phyloP scores from a whole-genome alignment of 331 rosid genomes.

The Quercus phellos region DNA sequence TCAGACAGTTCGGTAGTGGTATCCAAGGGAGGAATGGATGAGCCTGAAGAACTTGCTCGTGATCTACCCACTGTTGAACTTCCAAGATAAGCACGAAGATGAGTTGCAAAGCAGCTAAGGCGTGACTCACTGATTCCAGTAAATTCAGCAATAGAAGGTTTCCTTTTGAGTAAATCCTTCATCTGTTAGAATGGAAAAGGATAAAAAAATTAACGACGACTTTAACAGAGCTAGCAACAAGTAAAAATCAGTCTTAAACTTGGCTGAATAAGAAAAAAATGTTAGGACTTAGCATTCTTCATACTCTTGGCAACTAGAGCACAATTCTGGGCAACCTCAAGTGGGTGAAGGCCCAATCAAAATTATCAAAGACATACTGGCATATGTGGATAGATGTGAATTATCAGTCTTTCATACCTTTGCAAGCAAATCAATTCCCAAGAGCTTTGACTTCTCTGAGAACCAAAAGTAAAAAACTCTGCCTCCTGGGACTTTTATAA shows the following conservation, averaged over 20 bases:
- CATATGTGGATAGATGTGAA: neutral
- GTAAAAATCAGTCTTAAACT: neutral
- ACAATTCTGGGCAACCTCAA: neutral
- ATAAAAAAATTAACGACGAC: neutral
- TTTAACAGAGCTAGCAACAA: neutral
- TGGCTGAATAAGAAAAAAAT: neutral
- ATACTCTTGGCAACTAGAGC: neutral
- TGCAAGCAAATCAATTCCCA: constrained; percentile 75
- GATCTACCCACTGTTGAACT: constrained; percentile 52
- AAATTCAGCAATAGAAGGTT: constrained; percentile 77
- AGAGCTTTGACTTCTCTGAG: constrained; percentile 82
- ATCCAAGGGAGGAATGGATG: constrained; percentile 18
- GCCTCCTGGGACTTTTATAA: constrained; percentile 43
- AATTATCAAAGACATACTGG: neutral
- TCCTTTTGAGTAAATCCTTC: constrained; percentile 72
- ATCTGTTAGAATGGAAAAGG: constrained; percentile 40
- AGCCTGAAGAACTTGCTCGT: constrained; percentile 30
- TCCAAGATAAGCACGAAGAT: constrained; percentile 84
- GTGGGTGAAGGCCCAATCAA: neutral
- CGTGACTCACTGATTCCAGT: constrained; percentile 92
- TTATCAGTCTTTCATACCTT: constrained; percentile 46
- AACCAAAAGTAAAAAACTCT: constrained; percentile 72
- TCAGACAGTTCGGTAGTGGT: constrained; percentile 24
- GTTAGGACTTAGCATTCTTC: neutral
- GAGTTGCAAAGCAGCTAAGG: constrained; percentile 86